Percentiles rank a stretch among this genome's conserved stretches.
Conservation (phyloP, 2,329 filamentous ascomycete genomes). For the Metarhizium rileyi region DNA sequence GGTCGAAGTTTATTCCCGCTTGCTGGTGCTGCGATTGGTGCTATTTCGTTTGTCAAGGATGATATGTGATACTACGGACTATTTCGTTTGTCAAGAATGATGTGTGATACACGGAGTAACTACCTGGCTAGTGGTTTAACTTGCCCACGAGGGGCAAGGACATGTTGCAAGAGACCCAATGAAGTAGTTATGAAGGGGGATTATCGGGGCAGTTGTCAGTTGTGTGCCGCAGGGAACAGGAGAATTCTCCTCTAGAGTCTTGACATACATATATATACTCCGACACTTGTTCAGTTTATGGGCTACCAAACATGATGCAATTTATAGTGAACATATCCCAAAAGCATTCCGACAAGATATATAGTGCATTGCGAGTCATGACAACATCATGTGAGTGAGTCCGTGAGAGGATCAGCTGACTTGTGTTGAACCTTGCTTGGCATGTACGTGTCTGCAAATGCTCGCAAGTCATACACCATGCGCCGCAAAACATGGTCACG, state of each 20-base stretch:
- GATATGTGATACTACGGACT: too few species aligned
- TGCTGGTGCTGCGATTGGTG: conserved; percentile 17
- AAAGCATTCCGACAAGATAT: neutral
- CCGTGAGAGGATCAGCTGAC: neutral
- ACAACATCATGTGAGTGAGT: neutral
- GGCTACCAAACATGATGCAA: neutral
- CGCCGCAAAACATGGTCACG: neutral
- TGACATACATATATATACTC: neutral
- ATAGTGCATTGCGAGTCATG: neutral
- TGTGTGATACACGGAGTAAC: too few species aligned
- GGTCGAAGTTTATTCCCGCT: conserved; percentile 22
- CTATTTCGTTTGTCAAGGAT: conserved; percentile 12
- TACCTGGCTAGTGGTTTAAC: too few species aligned
- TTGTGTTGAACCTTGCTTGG: neutral
- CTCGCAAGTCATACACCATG: neutral
- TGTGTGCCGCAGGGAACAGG: too few species aligned
- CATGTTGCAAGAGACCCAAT: too few species aligned
- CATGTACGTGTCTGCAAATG: neutral
- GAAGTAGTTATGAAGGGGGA: too few species aligned
- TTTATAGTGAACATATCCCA: neutral
- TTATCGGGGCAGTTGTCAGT: too few species aligned
- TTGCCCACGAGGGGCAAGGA: too few species aligned
- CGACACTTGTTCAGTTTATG: neutral
- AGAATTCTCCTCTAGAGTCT: neutral
- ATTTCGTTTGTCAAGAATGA: conserved; percentile 12